Conservation (phyloP, 257 asterid species). For the Nicotiana sylvestris region DNA sequence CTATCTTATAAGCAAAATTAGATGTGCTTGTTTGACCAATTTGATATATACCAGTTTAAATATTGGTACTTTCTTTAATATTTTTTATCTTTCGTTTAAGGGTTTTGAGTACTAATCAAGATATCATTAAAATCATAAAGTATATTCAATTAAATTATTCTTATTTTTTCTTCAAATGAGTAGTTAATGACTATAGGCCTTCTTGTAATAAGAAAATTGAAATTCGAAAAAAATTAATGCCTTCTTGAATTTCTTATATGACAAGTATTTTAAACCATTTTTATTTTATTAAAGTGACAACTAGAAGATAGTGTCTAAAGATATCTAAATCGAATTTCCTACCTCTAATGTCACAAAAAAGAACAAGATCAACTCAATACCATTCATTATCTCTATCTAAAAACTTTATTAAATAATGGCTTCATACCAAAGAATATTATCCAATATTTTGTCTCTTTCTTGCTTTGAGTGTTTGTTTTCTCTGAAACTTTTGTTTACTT, state of each 20-base stretch:
- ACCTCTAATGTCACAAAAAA: background rate
- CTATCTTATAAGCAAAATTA: background rate
- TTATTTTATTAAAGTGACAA: background rate
- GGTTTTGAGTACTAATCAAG: background rate
- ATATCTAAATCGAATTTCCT: too few relatives aligned
- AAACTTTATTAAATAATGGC: background rate
- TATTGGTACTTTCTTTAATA: background rate
- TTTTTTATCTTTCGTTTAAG: background rate
- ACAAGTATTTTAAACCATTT: background rate
- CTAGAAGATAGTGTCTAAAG: too few relatives aligned
- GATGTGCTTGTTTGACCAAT: background rate
- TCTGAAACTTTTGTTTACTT: background rate
- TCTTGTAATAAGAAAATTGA: background rate
- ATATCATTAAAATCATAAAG: background rate
- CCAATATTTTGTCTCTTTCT: background rate
- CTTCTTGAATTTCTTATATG: background rate
- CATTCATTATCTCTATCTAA: background rate
- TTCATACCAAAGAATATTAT: slow-evolving; percentile 17
- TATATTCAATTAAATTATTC: background rate
- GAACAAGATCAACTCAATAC: background rate
- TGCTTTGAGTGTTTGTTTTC: background rate
- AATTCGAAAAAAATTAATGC: background rate
- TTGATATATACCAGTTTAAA: background rate
- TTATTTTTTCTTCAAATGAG: too few relatives aligned
- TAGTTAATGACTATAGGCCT: background rate